These are phyloP conservation scores for Somion occarium DNA, from an alignment of 1,284 basidiomycete species.

Conservation along the genomic window DNA sequence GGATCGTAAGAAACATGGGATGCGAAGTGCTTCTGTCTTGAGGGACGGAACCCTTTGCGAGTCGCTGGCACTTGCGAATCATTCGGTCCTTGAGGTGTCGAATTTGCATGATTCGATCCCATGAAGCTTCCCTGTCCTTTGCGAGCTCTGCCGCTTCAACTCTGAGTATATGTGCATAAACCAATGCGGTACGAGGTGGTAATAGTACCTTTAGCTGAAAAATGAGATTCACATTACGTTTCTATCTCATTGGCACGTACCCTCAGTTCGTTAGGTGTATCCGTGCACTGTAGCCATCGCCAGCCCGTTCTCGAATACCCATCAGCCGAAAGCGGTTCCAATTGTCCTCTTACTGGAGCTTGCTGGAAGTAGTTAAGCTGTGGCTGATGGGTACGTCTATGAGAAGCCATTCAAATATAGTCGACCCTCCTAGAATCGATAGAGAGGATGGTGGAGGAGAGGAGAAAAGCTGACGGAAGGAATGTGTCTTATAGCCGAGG, in stretches of 20 bases:
- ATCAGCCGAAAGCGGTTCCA: constrained; percentile 51
- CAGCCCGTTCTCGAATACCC: constrained; percentile 50
- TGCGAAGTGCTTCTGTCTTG: constrained; percentile 31
- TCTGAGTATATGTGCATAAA: constrained; percentile 61
- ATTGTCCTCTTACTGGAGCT: constrained; percentile 66
- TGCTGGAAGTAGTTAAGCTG: constrained; percentile 51
- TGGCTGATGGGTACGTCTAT: constrained; percentile 22
- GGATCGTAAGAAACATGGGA: constrained; percentile 53
- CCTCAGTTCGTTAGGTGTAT: constrained; percentile 69
- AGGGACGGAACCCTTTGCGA: constrained; percentile 37
- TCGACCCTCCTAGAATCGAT: constrained; percentile 10
- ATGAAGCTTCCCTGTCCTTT: constrained; percentile 49
- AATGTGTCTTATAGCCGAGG: constrained; percentile 6
- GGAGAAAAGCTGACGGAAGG: constrained; percentile 1
- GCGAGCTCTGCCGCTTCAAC: constrained; percentile 55
- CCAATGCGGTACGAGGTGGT: constrained; percentile 63
- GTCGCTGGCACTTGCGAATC: constrained; percentile 68
- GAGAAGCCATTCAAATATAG: constrained; percentile 15
- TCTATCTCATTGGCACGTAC: no score
- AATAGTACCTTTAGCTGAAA: constrained; percentile 50
- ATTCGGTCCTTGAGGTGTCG: constrained; percentile 74
- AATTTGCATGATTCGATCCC: constrained; percentile 65
- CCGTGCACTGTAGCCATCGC: constrained; percentile 68
- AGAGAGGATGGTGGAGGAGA: constrained; percentile 7
- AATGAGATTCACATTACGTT: no score